Percentiles rank a stretch among this genome's conserved stretches.
Evolutionary conservation across 805 yeast genomes (phyloP).

Genomic region (Cephaloascus albidus): DNA sequence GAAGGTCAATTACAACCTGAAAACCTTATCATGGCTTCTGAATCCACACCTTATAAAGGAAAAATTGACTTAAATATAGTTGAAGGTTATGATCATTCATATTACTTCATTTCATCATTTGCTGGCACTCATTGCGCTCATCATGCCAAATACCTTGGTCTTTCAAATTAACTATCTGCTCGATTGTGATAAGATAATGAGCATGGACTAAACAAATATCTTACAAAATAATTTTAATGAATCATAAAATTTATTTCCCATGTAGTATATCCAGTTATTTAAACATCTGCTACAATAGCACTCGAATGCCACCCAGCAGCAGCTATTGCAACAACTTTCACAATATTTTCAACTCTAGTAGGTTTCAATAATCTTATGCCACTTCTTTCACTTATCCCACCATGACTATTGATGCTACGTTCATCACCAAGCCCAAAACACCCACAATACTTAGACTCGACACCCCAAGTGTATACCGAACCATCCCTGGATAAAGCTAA

Average conservation of each 20-base stretch:
- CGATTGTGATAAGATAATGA: neutral
- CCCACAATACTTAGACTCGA: slow-evolving; percentile 54
- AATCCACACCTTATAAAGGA: slow-evolving; percentile 49
- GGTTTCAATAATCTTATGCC: slow-evolving; percentile 32
- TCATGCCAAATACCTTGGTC: slow-evolving; percentile 63
- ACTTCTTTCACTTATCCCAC: slow-evolving; percentile 18
- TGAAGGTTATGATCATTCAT: slow-evolving; percentile 87
- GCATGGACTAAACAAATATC: too few relatives aligned
- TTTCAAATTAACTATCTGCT: slow-evolving; percentile 2
- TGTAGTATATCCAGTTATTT: too few relatives aligned
- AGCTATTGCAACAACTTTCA: slow-evolving; percentile 48
- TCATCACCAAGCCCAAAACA: slow-evolving; percentile 55
- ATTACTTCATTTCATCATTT: slow-evolving; percentile 75
- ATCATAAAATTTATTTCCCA: too few relatives aligned
- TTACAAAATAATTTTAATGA: too few relatives aligned
- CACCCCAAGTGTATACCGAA: slow-evolving; percentile 55
- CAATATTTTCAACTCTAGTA: slow-evolving; percentile 21
- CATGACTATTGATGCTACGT: slow-evolving; percentile 10
- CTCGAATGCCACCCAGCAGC: slow-evolving; percentile 82
- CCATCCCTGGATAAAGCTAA: slow-evolving; percentile 57
- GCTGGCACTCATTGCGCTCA: slow-evolving; percentile 77
- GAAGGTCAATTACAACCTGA: slow-evolving; percentile 69
- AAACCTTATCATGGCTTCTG: slow-evolving; percentile 50
- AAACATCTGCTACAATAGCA: slow-evolving; percentile 34
- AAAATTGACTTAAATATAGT: slow-evolving; percentile 51